Evolutionary conservation across 2,329 filamentous ascomycete genomes (phyloP), one percentile per base, ranked within the genome.

Genomic region (Dactylonectria macrodidyma): DNA sequence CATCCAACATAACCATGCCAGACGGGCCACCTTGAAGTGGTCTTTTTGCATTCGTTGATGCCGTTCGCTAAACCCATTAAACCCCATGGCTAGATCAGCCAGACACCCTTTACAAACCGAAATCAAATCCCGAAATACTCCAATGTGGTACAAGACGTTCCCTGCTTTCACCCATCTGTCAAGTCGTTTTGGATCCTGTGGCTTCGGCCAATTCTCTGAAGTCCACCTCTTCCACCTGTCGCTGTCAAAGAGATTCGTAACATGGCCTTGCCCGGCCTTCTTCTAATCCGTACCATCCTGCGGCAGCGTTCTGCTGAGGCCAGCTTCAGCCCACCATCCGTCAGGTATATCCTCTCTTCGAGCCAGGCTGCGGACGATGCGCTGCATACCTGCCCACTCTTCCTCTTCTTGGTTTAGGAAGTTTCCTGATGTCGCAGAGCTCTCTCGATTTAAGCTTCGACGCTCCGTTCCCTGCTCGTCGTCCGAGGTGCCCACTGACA

Each of bases 321-420:
- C 92, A 66, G 87, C 91, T 75, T 89, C 87, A 66, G 89, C 89
- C 94, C 94, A 97, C 90, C 92, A 95, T 71, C 94, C 91, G 68
- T 96, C 93, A 0, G 93, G 92, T 61, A 96, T 92, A 73, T 95
- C 92, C 76, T 93, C 88, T 26, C 93, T 85, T 19, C 88, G 86
- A 38, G 91, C 89, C 62, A 97, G 85, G 50, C 89, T 87, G 72
- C 91, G 89, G 41, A 96, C 86, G 54, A 97, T 92, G 58, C 87
- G 86, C 73, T 93, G 91, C 87, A 95, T 92, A 52, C 91, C 89
- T 24, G 88, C 86, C 78, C 77, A 79, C 5, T 82, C 82, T 30
- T 85, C 83, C 7, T 84, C 83, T 14, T 78, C 71, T 50, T 59
- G 66, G 38, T 64, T 66, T n/a, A 70, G 66, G 44, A 69, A 70